Conservation (phyloP, 257 asterid genomes). For the Solanum bulbocastanum region DNA sequence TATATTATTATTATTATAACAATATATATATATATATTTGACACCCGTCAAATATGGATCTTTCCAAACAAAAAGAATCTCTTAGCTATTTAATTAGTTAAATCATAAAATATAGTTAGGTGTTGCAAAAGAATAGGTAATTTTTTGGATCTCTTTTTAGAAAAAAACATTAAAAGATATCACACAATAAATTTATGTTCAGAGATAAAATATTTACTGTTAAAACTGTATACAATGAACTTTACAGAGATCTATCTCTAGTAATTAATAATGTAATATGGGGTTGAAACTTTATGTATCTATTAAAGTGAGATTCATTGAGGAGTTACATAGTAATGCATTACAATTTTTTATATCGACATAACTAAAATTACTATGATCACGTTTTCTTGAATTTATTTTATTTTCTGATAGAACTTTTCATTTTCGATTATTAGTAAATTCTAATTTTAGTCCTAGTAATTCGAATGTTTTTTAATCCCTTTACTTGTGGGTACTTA, state of each 20-base stretch:
- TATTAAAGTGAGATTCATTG: not conserved
- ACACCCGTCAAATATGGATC: not conserved
- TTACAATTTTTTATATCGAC: not conserved
- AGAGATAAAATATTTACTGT: not conserved
- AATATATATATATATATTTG: not conserved
- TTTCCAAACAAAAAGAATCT: not conserved
- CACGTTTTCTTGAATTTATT: not conserved
- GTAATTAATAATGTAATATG: not conserved
- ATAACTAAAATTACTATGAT: not conserved
- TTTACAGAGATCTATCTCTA: not conserved
- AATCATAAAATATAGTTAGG: not conserved
- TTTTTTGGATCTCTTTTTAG: not conserved
- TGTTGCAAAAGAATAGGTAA: not conserved
- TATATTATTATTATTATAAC: not conserved
- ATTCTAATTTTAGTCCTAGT: not conserved
- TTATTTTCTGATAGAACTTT: not conserved
- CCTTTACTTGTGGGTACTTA: not conserved
- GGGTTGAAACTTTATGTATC: not conserved
- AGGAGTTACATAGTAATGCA: not conserved
- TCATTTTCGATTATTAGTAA: not conserved
- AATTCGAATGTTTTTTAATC: not conserved
- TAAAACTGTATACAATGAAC: not conserved
- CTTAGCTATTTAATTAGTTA: not conserved
- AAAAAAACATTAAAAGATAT: not conserved
- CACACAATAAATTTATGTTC: not conserved